Conservation (phyloP, 202 grass and related monocot genomes). For the Schoenoplectus tabernaemontani region DNA sequence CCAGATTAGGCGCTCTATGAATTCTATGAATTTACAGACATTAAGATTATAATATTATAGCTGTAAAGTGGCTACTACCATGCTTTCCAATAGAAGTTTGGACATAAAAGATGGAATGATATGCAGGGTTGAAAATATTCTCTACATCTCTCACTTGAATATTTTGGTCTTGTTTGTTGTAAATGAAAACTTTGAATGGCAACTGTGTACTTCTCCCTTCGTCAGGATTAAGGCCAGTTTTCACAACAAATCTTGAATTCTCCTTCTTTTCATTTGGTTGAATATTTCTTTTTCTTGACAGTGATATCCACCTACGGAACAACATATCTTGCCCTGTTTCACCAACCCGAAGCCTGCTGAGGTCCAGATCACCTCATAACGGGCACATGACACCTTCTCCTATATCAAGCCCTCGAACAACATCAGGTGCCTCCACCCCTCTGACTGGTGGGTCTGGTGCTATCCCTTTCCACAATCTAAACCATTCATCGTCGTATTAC, state of each 20-base stretch:
- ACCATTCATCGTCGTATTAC: conserved; percentile 44
- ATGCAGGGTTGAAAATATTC: too few species aligned
- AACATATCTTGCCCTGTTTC: conserved; percentile 97
- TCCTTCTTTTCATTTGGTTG: conserved; percentile 7
- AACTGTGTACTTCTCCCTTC: neutral
- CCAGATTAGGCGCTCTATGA: neutral
- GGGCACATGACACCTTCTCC: conserved; percentile 89
- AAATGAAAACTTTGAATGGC: neutral
- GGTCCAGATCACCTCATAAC: conserved; percentile 73
- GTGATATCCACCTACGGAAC: conserved; percentile 58
- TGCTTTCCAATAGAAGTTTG: too few species aligned
- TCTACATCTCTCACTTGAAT: neutral
- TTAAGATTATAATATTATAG: neutral
- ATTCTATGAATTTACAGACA: neutral
- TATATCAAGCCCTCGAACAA: conserved; percentile 85
- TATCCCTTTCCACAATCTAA: conserved; percentile 55
- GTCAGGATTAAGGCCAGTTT: neutral
- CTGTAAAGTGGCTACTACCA: neutral
- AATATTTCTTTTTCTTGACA: conserved; percentile 29
- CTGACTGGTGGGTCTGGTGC: conserved; percentile 64
- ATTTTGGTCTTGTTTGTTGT: neutral
- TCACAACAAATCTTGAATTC: neutral
- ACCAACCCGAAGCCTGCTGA: conserved; percentile 78
- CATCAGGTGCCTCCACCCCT: conserved; percentile 84
- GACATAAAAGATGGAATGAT: too few species aligned